These are phyloP conservation scores for Xerocomellus amylosporus DNA, from an alignment of 768 basidiomycete genomes.

Conservation along the genomic window DNA sequence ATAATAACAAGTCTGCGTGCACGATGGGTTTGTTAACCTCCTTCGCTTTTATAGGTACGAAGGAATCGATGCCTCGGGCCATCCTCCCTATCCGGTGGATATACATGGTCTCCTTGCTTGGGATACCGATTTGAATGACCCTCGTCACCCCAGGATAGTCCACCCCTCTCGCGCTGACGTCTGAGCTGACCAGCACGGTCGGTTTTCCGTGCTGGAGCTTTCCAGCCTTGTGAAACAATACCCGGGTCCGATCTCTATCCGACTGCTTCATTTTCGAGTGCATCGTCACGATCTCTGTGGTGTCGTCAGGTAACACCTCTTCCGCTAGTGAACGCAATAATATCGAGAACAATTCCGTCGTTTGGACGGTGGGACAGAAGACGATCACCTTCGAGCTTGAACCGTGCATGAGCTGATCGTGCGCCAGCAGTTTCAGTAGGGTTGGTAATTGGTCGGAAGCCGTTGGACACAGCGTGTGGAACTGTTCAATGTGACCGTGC, in stretches of 20 bases:
- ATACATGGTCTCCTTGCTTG: conserved; percentile 66
- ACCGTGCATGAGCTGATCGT: conserved; percentile 79
- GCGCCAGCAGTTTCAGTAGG: conserved; percentile 72
- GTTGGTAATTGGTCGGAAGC: conserved; percentile 75
- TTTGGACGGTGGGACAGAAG: conserved; percentile 83
- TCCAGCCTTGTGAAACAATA: conserved; percentile 9
- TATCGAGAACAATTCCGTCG: conserved; percentile 72
- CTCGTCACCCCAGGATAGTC: conserved; percentile 89
- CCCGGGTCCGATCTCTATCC: conserved; percentile 27
- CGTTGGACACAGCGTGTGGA: conserved; percentile 67
- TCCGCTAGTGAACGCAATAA: conserved; percentile 52
- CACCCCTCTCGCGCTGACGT: conserved; percentile 85
- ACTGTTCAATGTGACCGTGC: conserved; percentile 77
- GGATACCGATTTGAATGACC: conserved; percentile 88
- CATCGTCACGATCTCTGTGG: conserved; percentile 70
- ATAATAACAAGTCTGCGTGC: conserved; percentile 70
- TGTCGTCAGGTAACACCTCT: conserved; percentile 48
- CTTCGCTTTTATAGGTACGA: conserved; percentile 32
- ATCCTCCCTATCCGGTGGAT: conserved; percentile 86
- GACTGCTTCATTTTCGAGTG: conserved; percentile 61
- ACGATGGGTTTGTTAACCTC: conserved; percentile 27
- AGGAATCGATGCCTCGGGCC: conserved; percentile 58
- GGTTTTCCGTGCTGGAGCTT: conserved; percentile 35
- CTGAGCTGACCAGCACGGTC: conserved; percentile 76
- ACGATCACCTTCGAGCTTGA: conserved; percentile 71